Evolutionary conservation across 2,329 filamentous ascomycete genomes (phyloP).

Genomic region (Talaromyces rugulosus): DNA sequence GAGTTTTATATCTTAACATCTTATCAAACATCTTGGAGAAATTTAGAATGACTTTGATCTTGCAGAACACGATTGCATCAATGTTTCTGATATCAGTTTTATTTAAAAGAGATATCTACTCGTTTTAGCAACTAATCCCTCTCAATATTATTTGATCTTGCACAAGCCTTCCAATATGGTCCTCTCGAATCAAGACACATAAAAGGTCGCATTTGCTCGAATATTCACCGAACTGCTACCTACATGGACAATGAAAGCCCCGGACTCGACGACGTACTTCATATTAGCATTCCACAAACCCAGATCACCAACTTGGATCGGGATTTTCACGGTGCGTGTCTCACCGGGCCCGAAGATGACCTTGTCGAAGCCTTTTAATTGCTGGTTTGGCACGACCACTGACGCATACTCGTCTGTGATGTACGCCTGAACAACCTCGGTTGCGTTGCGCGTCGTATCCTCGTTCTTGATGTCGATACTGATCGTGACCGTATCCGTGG

Average conservation of each 20-base stretch:
- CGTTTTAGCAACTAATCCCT: neutral
- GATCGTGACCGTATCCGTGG: constrained; percentile 54
- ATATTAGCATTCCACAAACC: constrained; percentile 58
- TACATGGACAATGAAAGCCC: constrained; percentile 60
- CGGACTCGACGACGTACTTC: constrained; percentile 70
- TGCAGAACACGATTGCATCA: too few species aligned
- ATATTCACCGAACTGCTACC: constrained; percentile 48
- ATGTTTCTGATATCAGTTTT: neutral
- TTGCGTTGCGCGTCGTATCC: constrained; percentile 49
- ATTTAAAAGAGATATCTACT: neutral
- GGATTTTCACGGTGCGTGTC: constrained; percentile 51
- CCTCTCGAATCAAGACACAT: constrained; percentile 15
- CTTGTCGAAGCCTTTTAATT: constrained; percentile 66
- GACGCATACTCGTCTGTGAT: constrained; percentile 59
- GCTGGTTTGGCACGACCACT: constrained; percentile 61
- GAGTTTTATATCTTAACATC: neutral
- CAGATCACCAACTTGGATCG: constrained; percentile 48
- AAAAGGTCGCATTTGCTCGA: constrained; percentile 28
- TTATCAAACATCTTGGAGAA: neutral
- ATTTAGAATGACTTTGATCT: neutral
- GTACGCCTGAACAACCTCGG: constrained; percentile 67
- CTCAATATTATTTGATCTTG: neutral
- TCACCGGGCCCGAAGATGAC: constrained; percentile 57
- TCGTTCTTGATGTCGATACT: constrained; percentile 61
- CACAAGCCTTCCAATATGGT: neutral